A percentile compares a stretch with the other conserved stretches of the same genome.
Evolutionary conservation across 305 asterid genomes (phyloP).

Genomic region (Lippia alba): DNA sequence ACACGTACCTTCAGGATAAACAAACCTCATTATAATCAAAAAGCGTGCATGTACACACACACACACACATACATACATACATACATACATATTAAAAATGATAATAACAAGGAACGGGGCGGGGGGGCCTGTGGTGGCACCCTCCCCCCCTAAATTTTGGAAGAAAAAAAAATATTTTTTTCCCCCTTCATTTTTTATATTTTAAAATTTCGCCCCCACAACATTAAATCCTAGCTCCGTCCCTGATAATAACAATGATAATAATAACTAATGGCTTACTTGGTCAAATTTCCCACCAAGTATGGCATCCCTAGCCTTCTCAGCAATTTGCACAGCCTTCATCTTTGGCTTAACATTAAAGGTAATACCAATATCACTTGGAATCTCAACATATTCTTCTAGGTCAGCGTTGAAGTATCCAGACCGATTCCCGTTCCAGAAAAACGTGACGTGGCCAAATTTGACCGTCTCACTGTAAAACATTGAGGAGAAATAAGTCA

Average conservation of each 20-base stretch:
- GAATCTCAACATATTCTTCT: conserved; percentile 83
- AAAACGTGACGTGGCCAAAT: conserved; percentile 82
- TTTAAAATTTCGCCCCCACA: no score
- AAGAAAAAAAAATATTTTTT: no score
- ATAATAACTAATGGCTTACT: conserved; percentile 40
- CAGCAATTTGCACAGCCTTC: conserved; percentile 80
- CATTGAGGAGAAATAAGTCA: neutral
- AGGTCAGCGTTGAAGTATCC: conserved; percentile 60
- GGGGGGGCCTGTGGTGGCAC: no score
- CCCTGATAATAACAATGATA: no score
- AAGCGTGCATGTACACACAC: neutral
- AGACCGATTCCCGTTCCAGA: conserved; percentile 87
- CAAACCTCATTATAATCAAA: neutral
- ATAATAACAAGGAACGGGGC: no score
- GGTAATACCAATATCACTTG: conserved; percentile 73
- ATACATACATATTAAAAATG: neutral
- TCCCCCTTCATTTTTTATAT: no score
- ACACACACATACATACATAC: neutral
- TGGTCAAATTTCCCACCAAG: conserved; percentile 71
- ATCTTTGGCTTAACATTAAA: conserved; percentile 75
- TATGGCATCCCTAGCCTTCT: conserved; percentile 74
- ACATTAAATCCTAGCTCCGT: no score
- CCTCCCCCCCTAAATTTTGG: no score
- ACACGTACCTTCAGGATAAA: conserved; percentile 58
- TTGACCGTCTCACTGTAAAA: conserved; percentile 76